Evolutionary conservation across 1,139 yeast species (phyloP), one percentile per base, ranked within the genome.

Genomic region (Wickerhamomyces sp.): DNA sequence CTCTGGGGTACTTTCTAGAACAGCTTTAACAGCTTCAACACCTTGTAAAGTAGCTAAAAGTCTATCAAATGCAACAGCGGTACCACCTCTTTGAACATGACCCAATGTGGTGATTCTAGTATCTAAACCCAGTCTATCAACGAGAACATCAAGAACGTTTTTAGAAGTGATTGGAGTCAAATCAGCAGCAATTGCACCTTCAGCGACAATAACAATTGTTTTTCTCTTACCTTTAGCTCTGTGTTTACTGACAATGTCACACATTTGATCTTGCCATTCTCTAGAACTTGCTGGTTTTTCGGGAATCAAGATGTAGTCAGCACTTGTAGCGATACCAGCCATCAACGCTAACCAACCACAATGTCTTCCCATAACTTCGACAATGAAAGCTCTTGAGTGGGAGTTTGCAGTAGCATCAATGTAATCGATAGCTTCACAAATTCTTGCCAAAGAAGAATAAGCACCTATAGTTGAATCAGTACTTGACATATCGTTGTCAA

Each of bases 331-430:
- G 49, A 90, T 78, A 54, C 97, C 97, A 15, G 97, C 90, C 94
- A 89, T 85, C 51, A 92, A 73, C 2, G 95, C 97, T 54, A 92
- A 75, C 98, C 98, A 92, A 46, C 98, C 98, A 71, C 98, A 92
- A 65, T 92, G 96, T 62, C 98, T 81, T 43, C 98, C 98, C 98
- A 92, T 92, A 37, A 92, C 98, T 65, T 92, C 98, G 44, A 92
- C 88, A 34, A 92, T 96, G 63, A 92, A 92, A 7, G 98, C 98
- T 61, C 98, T 79, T 17, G 97, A 88, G 61, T 92, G 98, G 7
- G 97, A 90, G 53, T 86, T 78, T 17, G 98, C 98, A 27, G 98
- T 92, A 35, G 97, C 95, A 63, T 90, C 97, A 54, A 92, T 92
- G 64, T 85, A 89, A 63, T 92, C 97, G 49, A 90, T 87, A 64